Percentiles rank a stretch among this genome's conserved stretches.
These are phyloP conservation scores for Rubus idaeus DNA, from an alignment of 306 rosid species.

Conservation along the genomic window DNA sequence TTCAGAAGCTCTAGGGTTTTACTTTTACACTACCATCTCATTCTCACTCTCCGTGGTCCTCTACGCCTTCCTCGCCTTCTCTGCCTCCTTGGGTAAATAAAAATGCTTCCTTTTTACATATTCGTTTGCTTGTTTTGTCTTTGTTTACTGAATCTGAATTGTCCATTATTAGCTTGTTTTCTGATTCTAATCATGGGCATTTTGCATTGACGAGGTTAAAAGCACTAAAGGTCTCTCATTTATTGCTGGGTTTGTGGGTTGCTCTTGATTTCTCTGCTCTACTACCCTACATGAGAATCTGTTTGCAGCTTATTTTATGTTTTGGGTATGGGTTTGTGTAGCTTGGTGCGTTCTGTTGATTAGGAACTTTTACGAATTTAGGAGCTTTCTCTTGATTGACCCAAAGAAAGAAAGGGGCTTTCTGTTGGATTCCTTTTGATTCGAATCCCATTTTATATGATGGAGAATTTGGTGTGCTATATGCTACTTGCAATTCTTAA, in stretches of 20 bases:
- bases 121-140: conserved; percentile 11
- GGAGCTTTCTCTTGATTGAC: too few relatives aligned
- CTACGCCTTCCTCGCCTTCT: conserved; percentile 35
- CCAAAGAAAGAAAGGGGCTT: neutral
- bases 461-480: conserved; percentile 21
- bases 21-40: neutral
- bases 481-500: neutral
- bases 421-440: neutral
- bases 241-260: conserved; percentile 35
- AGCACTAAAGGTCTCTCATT: conserved; percentile 19
- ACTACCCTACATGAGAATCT: conserved; percentile 12
- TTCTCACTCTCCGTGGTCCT: conserved; percentile 16
- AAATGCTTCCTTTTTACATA: conserved; percentile 27
- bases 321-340: conserved; percentile 40
- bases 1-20: neutral
- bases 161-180: conserved; percentile 20
- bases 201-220: conserved; percentile 47
- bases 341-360: conserved; percentile 11
- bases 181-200: conserved; percentile 40
- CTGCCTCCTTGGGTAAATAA: conserved; percentile 37
- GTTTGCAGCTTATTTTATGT: conserved; percentile 31
- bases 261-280: conserved; percentile 22
- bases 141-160: neutral
- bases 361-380: neutral
- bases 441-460: conserved; percentile 22